Percentiles rank a stretch among this genome's conserved stretches.
Conservation (phyloP, 139 green algal species). For the Astrephomene gubernaculifera region DNA sequence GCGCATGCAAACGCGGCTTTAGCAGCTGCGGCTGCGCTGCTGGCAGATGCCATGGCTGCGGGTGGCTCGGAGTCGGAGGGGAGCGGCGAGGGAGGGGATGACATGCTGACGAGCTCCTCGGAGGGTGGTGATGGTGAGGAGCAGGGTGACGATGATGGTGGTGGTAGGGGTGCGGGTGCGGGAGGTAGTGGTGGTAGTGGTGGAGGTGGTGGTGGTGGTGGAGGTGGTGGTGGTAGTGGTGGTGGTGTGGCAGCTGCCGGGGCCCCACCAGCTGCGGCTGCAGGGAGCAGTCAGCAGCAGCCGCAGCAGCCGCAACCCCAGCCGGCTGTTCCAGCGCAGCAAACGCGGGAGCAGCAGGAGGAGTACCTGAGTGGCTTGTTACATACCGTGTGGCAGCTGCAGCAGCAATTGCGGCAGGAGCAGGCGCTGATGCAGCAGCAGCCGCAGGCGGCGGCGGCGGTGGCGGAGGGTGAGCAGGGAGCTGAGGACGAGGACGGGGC, state of each 20-base stretch:
- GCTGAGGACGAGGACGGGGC: too few species aligned
- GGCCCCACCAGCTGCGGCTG: background rate
- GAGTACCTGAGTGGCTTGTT: background rate
- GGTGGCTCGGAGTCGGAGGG: background rate
- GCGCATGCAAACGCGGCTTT: too few species aligned
- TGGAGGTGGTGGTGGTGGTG: background rate
- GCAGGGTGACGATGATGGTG: too few species aligned
- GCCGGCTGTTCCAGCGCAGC: background rate
- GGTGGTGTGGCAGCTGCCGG: background rate
- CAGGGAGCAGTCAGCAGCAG: background rate
- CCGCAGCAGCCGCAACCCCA: background rate
- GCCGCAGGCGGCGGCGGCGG: background rate
- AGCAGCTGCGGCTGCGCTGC: background rate
- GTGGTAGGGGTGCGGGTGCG: too few species aligned
- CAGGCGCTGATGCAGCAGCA: background rate
- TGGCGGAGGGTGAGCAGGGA: too few species aligned
- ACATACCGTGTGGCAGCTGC: background rate
- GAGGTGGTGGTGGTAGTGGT: background rate
- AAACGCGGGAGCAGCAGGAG: conserved; percentile 8
- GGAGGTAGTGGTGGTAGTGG: background rate
- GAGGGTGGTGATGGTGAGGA: too few species aligned
- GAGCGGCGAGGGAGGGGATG: background rate
- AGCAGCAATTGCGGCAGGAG: background rate
- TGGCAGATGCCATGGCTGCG: background rate
- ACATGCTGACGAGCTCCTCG: too few species aligned